Evolutionary conservation across 2,329 filamentous ascomycete genomes (phyloP), one percentile per base, ranked within the genome.

Genomic region (Dothiorella sarmentorum): DNA sequence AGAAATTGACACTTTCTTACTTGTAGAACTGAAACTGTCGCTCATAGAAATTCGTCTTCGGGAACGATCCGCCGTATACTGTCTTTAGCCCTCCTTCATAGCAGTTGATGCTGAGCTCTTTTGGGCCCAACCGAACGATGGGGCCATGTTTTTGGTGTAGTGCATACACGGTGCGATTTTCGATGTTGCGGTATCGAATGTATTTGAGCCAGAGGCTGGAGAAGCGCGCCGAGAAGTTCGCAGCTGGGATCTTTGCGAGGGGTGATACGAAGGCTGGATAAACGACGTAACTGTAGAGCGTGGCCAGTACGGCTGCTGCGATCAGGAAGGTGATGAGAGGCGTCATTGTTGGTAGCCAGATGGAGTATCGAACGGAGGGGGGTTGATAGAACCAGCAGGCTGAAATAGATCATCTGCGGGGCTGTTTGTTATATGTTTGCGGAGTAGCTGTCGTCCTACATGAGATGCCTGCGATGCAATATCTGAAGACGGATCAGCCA

Each of bases 81-180:
- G 83, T 81, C 59, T 84, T 80, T 56, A 91, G 79, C 0, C 85
- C 84, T 4, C 80, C 82, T 42, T 86, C 82, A 3, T 88, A 78
- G 63, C 82, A 85, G 67, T 89, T 87, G 42, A 91, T 78, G 40
- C 86, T 89, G 62, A 92, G 72, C 65, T 91, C 87, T 22, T 77
- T 79, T 0, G 87, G 86, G 0, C 79, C 85, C 2, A 91, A 73
- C 24, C 86, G 79, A 5, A 90, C 76, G 17, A 90, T 77, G 0
- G 85, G 80, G 0, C 86, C 86, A 2, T 84, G 71, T 24, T 73
- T 75, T 26, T 76, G 69, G 68, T 89, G 85, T 2, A 84, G 84
- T 1, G 73, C 78, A 62, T 85, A 80, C 2, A 91, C 78, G 0
- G 81, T 83, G 13, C 78, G 75, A 65, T 90, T 91, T 67, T 91